Base-by-base conservation (phyloP, 768 basidiomycete genomes). In the Tephrocybe sp. region DNA sequence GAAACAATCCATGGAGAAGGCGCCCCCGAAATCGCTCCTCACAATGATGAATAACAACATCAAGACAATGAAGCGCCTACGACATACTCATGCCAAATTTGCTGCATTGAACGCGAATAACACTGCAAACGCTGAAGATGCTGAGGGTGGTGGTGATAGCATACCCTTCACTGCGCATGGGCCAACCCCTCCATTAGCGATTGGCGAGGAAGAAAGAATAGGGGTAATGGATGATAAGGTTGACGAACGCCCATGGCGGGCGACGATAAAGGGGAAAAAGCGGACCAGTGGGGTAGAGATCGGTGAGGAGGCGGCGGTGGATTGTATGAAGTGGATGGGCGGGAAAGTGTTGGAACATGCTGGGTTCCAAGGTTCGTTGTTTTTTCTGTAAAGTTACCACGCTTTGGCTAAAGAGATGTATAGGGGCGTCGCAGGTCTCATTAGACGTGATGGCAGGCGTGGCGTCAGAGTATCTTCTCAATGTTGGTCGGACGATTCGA, bases 401-500 rank as follows among this genome's bases (percentile, higher is more conserved):
- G 40, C 40, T 45, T 38, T 39, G 3, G 22, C 42, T 30, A n/a
- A 50, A 6, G 15, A 15, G 21, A 43, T 29, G 33, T 47, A 8
- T n/a, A 88, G 92, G 91, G 38, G 65, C 90, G 11, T 87, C 91
- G n/a, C 76, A 80, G 57, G 72, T 76, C 36, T 82, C 94, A 0
- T 65, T 97, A 41, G 87, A 91, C 54, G 84, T 93, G 12, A 68
- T 97, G 18, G 75, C 85, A 0, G 77, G 84, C 36, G 84, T 94
- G 7, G 79, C 87, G 0, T 77, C 85, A 0, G 89, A 94, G 57
- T 95, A 91, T 66, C 62, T 97, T 4, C 64, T 79, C 18, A 95
- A 94, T 60, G 82, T 97, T 36, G 95, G 95, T 2, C 77, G 85
- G 39, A 94, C 91, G 12, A 82, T 98, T 44, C 78, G 85, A 47